phyloP scores from a whole-genome alignment of 2,329 filamentous ascomycete genomes.

The Trichoderma lentiforme region DNA sequence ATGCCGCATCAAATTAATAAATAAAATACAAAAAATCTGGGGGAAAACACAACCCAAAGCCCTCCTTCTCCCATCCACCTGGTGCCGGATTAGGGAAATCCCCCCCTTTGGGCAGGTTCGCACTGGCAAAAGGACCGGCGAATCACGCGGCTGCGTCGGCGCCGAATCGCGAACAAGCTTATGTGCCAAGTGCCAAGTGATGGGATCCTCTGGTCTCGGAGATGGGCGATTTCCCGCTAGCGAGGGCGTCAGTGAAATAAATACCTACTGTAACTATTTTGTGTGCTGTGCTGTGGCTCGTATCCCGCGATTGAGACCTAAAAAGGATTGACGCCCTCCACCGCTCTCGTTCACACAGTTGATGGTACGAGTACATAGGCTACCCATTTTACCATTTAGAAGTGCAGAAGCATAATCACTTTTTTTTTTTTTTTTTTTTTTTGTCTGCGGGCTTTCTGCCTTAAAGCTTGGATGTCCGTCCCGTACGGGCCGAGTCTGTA shows the following conservation, averaged over 20 bases:
- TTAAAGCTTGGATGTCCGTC: neutral
- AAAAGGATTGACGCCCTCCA: neutral
- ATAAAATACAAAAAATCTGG: neutral
- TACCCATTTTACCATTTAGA: too few relatives aligned
- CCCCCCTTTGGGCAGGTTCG: neutral
- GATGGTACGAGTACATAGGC: neutral
- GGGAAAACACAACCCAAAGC: neutral
- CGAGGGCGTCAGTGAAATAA: neutral
- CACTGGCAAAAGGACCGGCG: slow-evolving; percentile 3
- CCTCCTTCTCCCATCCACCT: neutral
- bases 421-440: neutral
- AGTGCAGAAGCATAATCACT: neutral
- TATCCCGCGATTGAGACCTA: neutral
- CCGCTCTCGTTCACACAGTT: too few relatives aligned
- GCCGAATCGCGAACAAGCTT: neutral
- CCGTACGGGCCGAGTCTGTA: neutral
- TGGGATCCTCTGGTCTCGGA: neutral
- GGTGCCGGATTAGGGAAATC: neutral
- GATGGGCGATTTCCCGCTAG: slow-evolving; percentile 4
- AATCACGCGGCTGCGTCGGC: slow-evolving; percentile 1
- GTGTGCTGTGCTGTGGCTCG: neutral
- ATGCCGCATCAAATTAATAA: neutral
- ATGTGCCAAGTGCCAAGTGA: neutral
- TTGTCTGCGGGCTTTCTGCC: neutral
- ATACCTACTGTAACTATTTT: neutral